A percentile compares a stretch with the other conserved stretches of the same genome.
Evolutionary conservation across 2,329 filamentous ascomycete species (phyloP).

Genomic region (Fusarium clavum): DNA sequence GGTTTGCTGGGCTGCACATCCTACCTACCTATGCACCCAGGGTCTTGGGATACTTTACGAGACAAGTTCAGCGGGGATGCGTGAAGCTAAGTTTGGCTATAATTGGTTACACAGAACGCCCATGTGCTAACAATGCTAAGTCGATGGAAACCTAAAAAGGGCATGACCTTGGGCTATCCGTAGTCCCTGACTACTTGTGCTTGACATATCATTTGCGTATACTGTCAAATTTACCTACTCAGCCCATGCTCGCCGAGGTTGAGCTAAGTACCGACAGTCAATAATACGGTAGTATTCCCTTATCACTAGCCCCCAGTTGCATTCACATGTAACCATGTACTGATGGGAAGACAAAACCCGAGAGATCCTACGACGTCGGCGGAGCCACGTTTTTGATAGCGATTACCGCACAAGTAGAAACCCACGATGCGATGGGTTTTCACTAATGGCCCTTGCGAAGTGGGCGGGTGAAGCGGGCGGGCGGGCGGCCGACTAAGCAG

Average conservation of each 20-base stretch:
- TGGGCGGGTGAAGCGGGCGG: conserved; percentile 36
- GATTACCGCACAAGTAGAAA: conserved; percentile 12
- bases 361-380: conserved; percentile 5
- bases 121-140: conserved; percentile 15
- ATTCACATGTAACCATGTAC: background rate
- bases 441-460: conserved; percentile 10
- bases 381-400: conserved; percentile 10
- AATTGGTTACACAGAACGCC: conserved; percentile 17
- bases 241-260: background rate
- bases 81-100: conserved; percentile 2
- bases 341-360: background rate
- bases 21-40: conserved; percentile 16
- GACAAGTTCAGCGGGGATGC: conserved; percentile 11
- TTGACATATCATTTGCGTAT: conserved; percentile 9
- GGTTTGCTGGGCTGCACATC: conserved; percentile 2
- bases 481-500: conserved; percentile 42
- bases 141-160: background rate
- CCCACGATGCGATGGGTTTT: background rate
- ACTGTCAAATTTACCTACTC: background rate
- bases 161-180: background rate
- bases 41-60: conserved; percentile 11
- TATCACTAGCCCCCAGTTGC: background rate
- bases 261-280: conserved; percentile 3
- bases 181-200: conserved; percentile 11
- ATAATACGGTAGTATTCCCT: conserved; percentile 3